A percentile compares a stretch with the other conserved stretches of the same genome.
Evolutionary conservation across 495 filamentous ascomycete genomes (phyloP).

Genomic region (Neurospora sp.): DNA sequence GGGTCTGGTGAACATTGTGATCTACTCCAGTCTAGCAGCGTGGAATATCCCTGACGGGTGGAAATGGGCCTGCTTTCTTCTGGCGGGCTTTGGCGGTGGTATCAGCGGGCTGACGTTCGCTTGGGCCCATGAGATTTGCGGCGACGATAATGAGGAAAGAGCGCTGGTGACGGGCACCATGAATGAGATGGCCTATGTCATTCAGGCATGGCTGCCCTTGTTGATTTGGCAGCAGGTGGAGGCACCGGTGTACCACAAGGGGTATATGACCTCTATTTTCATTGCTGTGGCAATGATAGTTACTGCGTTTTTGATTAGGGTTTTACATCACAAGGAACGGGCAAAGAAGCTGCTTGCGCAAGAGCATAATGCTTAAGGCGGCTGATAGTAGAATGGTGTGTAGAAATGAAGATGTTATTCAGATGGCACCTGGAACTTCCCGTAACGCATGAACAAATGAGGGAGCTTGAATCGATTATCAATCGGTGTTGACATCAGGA

Average conservation of each 20-base stretch:
- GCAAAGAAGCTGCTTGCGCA: slow-evolving; percentile 7
- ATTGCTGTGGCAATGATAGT: slow-evolving; percentile 24
- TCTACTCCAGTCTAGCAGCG: slow-evolving; percentile 29
- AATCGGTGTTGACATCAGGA: background rate
- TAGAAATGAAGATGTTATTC: background rate
- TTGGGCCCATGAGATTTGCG: slow-evolving; percentile 47
- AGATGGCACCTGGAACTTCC: background rate
- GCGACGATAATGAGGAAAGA: slow-evolving; percentile 44
- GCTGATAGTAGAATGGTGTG: background rate
- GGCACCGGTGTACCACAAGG: slow-evolving; percentile 34
- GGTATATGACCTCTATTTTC: slow-evolving; percentile 33
- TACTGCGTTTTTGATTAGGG: slow-evolving; percentile 28
- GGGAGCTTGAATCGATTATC: background rate
- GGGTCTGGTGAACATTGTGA: slow-evolving; percentile 30
- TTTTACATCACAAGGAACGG: slow-evolving; percentile 34
- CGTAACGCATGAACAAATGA: background rate
- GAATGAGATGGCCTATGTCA: slow-evolving; percentile 34
- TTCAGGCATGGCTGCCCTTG: slow-evolving; percentile 36
- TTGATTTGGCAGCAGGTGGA: slow-evolving; percentile 40
- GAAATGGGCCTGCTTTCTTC: slow-evolving; percentile 40
- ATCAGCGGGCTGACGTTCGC: slow-evolving; percentile 28
- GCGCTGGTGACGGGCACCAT: slow-evolving; percentile 37
- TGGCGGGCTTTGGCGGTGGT: slow-evolving; percentile 30
- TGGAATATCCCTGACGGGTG: slow-evolving; percentile 32
- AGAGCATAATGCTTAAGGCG: background rate